These are phyloP conservation scores for Jatropha curcas DNA, from an alignment of 345 rosid genomes.

Conservation along the genomic window DNA sequence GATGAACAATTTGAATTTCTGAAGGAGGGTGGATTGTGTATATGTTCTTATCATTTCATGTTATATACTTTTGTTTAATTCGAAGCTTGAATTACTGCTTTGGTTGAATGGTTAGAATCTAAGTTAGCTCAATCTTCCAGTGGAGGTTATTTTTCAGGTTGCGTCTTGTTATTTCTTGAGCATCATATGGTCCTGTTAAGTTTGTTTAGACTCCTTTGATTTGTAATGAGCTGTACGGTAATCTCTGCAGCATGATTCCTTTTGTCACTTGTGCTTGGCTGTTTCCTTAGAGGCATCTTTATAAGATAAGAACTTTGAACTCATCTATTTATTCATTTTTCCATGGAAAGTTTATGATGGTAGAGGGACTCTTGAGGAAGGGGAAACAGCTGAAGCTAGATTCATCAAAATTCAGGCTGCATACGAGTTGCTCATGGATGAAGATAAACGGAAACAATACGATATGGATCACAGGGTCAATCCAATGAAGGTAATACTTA, in stretches of 20 bases:
- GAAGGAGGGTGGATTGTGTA: background rate
- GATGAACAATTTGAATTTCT: background rate
- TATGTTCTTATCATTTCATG: background rate
- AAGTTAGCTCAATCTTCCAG: background rate
- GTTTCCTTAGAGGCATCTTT: conserved; percentile 4
- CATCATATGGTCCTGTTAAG: background rate
- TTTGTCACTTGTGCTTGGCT: conserved; percentile 9
- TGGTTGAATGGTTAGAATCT: conserved; percentile 9
- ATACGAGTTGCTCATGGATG: conserved; percentile 86
- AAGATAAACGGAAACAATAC: conserved; percentile 64
- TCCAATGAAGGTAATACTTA: conserved; percentile 79
- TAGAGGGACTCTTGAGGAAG: conserved; percentile 84
- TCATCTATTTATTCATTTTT: conserved; percentile 18
- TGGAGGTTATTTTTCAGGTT: background rate
- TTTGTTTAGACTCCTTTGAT: background rate
- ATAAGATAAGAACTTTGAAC: conserved; percentile 8
- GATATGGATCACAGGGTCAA: conserved; percentile 79
- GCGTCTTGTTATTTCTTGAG: background rate
- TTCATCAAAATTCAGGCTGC: conserved; percentile 99
- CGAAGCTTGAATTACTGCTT: background rate
- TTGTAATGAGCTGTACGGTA: background rate
- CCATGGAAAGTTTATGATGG: conserved; percentile 76
- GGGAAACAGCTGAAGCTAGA: conserved; percentile 93
- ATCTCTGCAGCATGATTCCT: background rate
- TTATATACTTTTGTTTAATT: background rate